These are phyloP conservation scores for Tetrapisispora iriomotensis DNA, from an alignment of 805 yeast species.

Conservation along the genomic window DNA sequence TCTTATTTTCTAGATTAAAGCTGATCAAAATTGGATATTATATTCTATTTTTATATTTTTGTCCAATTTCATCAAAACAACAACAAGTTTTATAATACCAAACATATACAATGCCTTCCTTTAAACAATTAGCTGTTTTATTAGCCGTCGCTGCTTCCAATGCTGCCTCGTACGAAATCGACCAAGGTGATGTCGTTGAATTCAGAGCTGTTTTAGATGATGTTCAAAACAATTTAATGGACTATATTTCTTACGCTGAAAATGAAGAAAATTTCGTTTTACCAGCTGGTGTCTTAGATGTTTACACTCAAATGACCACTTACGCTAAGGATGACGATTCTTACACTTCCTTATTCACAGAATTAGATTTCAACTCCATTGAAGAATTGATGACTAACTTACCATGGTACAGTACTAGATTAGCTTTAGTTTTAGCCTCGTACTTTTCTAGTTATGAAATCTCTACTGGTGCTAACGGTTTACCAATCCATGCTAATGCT, in stretches of 20 bases:
- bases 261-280: slow-evolving; percentile 11
- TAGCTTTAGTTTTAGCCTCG: slow-evolving; percentile 14
- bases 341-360: slow-evolving; percentile 27
- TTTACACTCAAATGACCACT: slow-evolving; percentile 23
- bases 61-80: neutral
- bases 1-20: no score
- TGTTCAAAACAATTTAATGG: slow-evolving; percentile 14
- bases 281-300: slow-evolving; percentile 19
- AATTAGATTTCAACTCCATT: slow-evolving; percentile 25
- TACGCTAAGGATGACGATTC: slow-evolving; percentile 24
- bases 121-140: slow-evolving; percentile 11
- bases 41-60: neutral
- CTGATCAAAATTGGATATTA: no score
- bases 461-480: slow-evolving; percentile 8
- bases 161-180: slow-evolving; percentile 10
- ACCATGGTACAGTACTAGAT: slow-evolving; percentile 30
- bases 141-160: slow-evolving; percentile 13
- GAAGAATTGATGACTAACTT: slow-evolving; percentile 25
- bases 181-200: slow-evolving; percentile 14
- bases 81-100: neutral
- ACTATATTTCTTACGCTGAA: slow-evolving; percentile 17
- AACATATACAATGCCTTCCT: slow-evolving; percentile 4
- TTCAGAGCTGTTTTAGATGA: slow-evolving; percentile 18
- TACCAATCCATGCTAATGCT: slow-evolving; percentile 5
- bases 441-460: slow-evolving; percentile 10